Conservation (phyloP, 208 protist genomes). For the Leptomonas seymouri region DNA sequence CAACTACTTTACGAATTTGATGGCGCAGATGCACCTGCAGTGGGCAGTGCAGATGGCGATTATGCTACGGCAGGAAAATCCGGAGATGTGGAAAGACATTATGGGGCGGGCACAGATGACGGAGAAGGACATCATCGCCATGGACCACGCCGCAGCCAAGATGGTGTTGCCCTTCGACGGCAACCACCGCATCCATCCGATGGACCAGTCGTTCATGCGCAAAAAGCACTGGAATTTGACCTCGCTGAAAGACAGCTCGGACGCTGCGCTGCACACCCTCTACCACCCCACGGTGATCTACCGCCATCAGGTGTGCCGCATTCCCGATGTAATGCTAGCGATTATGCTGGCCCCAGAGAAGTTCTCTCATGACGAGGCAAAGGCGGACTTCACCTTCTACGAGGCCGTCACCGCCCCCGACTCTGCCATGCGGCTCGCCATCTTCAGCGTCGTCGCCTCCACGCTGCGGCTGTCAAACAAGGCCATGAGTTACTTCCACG, state of each 20-base stretch:
- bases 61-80: conserved; percentile 56
- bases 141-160: conserved; percentile 68
- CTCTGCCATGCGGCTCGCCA: conserved; percentile 66
- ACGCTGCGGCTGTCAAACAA: conserved; percentile 65
- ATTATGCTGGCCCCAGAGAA: conserved; percentile 74
- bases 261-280: conserved; percentile 50
- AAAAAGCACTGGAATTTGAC: conserved; percentile 85
- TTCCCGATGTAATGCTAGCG: conserved; percentile 86
- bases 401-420: conserved; percentile 84
- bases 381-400: conserved; percentile 87
- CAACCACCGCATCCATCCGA: conserved; percentile 77
- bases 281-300: conserved; percentile 88
- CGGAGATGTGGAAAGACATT: conserved; percentile 63
- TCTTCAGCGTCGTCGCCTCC: conserved; percentile 80
- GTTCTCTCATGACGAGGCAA: conserved; percentile 81
- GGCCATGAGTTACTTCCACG: conserved; percentile 58
- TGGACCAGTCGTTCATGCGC: conserved; percentile 87
- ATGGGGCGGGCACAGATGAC: conserved; percentile 65
- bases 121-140: conserved; percentile 75
- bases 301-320: conserved; percentile 83
- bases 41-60: conserved; percentile 77
- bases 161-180: conserved; percentile 86
- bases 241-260: conserved; percentile 46
- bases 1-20: conserved; percentile 93
- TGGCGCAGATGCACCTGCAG: conserved; percentile 86